A percentile compares a stretch with the other conserved stretches of the same genome.
phyloP scores from a whole-genome alignment of 1,139 yeast genomes.

The Zygosaccharomyces sapae region DNA sequence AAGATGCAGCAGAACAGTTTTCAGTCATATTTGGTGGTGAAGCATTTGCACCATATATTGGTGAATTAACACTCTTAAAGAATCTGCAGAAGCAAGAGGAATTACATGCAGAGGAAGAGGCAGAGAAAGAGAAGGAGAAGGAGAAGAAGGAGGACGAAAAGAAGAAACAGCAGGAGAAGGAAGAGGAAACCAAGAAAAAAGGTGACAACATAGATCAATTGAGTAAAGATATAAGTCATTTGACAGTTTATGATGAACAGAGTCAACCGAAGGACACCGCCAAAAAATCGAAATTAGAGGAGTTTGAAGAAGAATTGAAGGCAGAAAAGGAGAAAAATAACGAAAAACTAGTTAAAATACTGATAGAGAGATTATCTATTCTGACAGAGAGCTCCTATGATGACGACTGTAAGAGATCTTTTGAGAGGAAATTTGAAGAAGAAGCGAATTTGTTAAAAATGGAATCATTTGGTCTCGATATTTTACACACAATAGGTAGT shows the following conservation, averaged over 20 bases:
- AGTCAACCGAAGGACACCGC: constrained; percentile 36
- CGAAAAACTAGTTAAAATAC: constrained; percentile 56
- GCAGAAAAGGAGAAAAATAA: constrained; percentile 70
- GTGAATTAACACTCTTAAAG: constrained; percentile 81
- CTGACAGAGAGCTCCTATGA: constrained; percentile 82
- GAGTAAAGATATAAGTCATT: constrained; percentile 7
- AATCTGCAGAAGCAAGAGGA: constrained; percentile 68
- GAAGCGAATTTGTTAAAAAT: constrained; percentile 87
- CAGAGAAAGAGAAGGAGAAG: constrained; percentile 37
- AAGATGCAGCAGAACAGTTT: constrained; percentile 85
- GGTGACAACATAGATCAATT: constrained; percentile 24
- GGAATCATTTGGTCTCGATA: constrained; percentile 92
- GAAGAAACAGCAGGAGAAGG: constrained; percentile 6
- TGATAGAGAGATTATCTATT: constrained; percentile 63
- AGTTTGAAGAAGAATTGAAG: constrained; percentile 74
- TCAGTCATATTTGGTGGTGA: constrained; percentile 91
- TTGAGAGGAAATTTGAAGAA: constrained; percentile 62
- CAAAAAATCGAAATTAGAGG: constrained; percentile 56
- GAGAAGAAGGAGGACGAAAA: constrained; percentile 23
- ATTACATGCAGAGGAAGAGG: constrained; percentile 42
- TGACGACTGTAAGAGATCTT: constrained; percentile 62
- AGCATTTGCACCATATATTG: constrained; percentile 82
- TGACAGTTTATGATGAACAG: constrained; percentile 15
- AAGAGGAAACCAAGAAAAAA: constrained; percentile 1
- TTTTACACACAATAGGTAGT: constrained; percentile 79